Percentiles rank a stretch among this genome's conserved stretches.
These are phyloP conservation scores for Aspergillus tubingensis DNA, from an alignment of 2,329 filamentous ascomycete species.

Conservation along the genomic window DNA sequence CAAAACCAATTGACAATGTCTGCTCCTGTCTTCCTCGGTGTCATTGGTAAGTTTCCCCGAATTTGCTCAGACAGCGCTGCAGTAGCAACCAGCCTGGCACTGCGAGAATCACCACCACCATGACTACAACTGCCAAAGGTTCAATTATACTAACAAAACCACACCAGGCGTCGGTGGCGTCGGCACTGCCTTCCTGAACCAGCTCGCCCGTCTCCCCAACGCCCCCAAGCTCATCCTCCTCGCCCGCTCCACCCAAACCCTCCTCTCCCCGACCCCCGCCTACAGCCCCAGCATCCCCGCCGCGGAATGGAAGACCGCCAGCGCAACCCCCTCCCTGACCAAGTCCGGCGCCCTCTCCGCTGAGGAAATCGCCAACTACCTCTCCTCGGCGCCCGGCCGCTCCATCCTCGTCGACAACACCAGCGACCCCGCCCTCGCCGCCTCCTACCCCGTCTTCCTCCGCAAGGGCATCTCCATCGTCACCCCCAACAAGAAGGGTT, in stretches of 20 bases:
- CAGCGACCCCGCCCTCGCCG: slow-evolving; percentile 81
- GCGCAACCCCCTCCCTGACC: slow-evolving; percentile 63
- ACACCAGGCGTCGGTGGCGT: slow-evolving; percentile 81
- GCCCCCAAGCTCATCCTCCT: slow-evolving; percentile 79
- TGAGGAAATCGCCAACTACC: slow-evolving; percentile 72
- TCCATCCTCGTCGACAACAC: slow-evolving; percentile 94
- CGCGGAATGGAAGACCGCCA: slow-evolving; percentile 57
- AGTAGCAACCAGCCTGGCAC: not conserved
- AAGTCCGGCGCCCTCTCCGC: slow-evolving; percentile 56
- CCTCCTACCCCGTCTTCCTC: slow-evolving; percentile 79
- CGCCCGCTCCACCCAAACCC: slow-evolving; percentile 78
- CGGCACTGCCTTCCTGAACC: slow-evolving; percentile 84
- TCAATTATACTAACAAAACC: not conserved
- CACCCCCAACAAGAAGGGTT: slow-evolving; percentile 98
- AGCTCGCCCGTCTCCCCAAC: slow-evolving; percentile 71
- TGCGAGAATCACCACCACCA: not conserved
- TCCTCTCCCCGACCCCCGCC: slow-evolving; percentile 71
- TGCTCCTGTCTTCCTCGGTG: slow-evolving; percentile 45
- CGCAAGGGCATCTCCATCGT: slow-evolving; percentile 83
- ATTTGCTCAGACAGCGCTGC: not conserved
- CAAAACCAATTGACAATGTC: slow-evolving; percentile 28
- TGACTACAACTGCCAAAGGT: not conserved
- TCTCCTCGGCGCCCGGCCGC: slow-evolving; percentile 74
- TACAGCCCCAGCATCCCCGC: slow-evolving; percentile 64
- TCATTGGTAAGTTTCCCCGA: slow-evolving; percentile 38